Evolutionary conservation across 2,329 filamentous ascomycete species (phyloP).

Genomic region (Trichoderma pleuroti): DNA sequence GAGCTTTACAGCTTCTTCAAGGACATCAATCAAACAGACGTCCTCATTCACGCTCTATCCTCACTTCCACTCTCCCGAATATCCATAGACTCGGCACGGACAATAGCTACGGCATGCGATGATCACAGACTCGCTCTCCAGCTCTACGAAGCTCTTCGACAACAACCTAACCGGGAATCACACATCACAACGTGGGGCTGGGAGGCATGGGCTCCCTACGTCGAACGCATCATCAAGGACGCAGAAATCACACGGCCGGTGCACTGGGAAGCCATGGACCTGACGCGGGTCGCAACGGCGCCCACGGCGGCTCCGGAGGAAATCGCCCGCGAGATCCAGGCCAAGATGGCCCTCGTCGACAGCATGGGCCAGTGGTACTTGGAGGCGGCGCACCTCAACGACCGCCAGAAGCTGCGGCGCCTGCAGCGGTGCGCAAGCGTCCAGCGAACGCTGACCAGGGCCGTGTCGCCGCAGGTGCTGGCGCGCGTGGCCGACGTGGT

Average conservation of each 20-base stretch:
- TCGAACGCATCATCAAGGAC: slow-evolving; percentile 34
- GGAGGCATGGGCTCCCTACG: slow-evolving; percentile 33
- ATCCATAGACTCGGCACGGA: slow-evolving; percentile 18
- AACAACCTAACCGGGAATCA: not conserved
- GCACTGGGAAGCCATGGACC: slow-evolving; percentile 31
- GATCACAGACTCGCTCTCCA: slow-evolving; percentile 28
- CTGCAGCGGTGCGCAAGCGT: slow-evolving; percentile 28
- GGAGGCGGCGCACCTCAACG: slow-evolving; percentile 27
- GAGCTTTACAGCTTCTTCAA: slow-evolving; percentile 21
- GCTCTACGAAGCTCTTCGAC: slow-evolving; percentile 24
- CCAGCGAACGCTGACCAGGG: slow-evolving; percentile 25
- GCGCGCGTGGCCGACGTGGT: slow-evolving; percentile 28
- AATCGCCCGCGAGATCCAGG: slow-evolving; percentile 19
- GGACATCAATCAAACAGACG: slow-evolving; percentile 20
- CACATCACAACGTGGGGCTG: slow-evolving; percentile 30
- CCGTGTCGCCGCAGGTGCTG: slow-evolving; percentile 28
- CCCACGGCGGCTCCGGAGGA: not conserved
- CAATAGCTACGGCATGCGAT: slow-evolving; percentile 22
- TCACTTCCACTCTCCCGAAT: slow-evolving; percentile 10
- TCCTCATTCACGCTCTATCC: slow-evolving; percentile 15
- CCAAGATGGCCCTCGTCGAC: slow-evolving; percentile 31
- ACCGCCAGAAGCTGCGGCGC: slow-evolving; percentile 32
- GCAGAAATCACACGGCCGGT: slow-evolving; percentile 23
- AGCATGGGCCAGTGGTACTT: slow-evolving; percentile 32
- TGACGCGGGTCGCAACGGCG: slow-evolving; percentile 11